Evolutionary conservation across 306 rosid genomes (phyloP).

Genomic region (Carpinus viminea): DNA sequence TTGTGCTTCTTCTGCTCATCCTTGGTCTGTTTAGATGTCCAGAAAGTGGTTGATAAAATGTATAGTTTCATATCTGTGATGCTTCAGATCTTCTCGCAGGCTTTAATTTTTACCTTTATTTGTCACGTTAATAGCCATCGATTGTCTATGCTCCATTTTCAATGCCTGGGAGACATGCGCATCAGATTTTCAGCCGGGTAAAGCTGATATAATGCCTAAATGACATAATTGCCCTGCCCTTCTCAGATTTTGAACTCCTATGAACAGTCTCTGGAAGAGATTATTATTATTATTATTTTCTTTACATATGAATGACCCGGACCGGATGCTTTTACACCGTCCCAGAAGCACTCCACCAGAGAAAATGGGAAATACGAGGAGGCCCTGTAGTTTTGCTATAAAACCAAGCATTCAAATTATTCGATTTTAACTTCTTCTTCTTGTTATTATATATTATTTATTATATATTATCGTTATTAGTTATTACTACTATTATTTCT

Average conservation of each 20-base stretch:
- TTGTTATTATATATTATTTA: too few species aligned
- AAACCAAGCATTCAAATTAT: background rate
- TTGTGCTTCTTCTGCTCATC: background rate
- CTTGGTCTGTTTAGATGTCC: slow-evolving; percentile 8
- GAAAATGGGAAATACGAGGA: background rate
- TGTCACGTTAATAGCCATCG: background rate
- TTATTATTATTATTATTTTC: background rate
- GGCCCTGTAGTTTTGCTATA: background rate
- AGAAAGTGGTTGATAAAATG: background rate
- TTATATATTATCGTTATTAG: too few species aligned
- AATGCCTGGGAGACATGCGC: background rate
- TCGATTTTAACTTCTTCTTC: background rate
- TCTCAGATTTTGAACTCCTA: background rate
- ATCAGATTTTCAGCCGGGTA: background rate
- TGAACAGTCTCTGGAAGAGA: background rate
- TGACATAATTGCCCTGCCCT: background rate
- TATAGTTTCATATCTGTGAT: background rate
- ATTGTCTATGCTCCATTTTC: too few species aligned
- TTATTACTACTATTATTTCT: too few species aligned
- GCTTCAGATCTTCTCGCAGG: slow-evolving; percentile 16
- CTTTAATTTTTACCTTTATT: too few species aligned
- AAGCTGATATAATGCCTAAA: background rate
- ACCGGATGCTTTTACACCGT: background rate
- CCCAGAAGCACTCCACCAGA: background rate
- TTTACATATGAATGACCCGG: background rate